Percentiles rank a stretch among this genome's conserved stretches.
Evolutionary conservation across 164 flowering plant genomes (phyloP).

Genomic region (Warburgia ugandensis): DNA sequence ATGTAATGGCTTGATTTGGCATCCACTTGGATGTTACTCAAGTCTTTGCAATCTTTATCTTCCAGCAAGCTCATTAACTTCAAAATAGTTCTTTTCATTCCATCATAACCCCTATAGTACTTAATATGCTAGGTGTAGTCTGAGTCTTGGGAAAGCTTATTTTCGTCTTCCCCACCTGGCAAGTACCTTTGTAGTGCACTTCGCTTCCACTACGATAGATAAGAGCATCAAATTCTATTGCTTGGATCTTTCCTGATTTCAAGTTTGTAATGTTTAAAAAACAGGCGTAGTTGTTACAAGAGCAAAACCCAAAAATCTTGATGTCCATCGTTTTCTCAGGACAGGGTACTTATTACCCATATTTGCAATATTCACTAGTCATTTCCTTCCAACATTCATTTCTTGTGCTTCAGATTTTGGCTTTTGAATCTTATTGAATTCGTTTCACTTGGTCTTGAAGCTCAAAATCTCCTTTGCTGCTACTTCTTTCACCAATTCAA

Average conservation of each 20-base stretch:
- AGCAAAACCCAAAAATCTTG: constrained; percentile 57
- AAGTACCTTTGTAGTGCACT: constrained; percentile 70
- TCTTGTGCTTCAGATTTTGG: too few relatives aligned
- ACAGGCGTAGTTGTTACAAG: constrained; percentile 82
- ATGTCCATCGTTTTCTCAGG: constrained; percentile 37
- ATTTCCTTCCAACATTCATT: too few relatives aligned
- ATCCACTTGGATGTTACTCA: constrained; percentile 53
- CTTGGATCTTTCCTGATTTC: constrained; percentile 52
- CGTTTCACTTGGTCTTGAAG: too few relatives aligned
- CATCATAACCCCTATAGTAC: too few relatives aligned
- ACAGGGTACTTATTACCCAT: too few relatives aligned
- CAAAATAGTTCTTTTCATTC: too few relatives aligned
- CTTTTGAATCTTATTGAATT: too few relatives aligned
- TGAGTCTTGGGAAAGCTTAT: constrained; percentile 50
- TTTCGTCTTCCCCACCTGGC: constrained; percentile 30
- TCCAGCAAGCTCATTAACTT: constrained; percentile 60
- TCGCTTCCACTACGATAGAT: constrained; percentile 92
- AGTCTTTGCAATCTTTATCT: constrained; percentile 18
- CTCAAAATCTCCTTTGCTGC: too few relatives aligned
- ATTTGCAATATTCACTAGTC: too few relatives aligned
- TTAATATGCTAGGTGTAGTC: too few relatives aligned
- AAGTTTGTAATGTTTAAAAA: constrained; percentile 48
- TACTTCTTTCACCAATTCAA: too few relatives aligned
- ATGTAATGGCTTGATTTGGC: constrained; percentile 48
- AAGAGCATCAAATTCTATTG: constrained; percentile 76